phyloP scores from a whole-genome alignment of 148 eudicot species.

The Polygonum maritimum region DNA sequence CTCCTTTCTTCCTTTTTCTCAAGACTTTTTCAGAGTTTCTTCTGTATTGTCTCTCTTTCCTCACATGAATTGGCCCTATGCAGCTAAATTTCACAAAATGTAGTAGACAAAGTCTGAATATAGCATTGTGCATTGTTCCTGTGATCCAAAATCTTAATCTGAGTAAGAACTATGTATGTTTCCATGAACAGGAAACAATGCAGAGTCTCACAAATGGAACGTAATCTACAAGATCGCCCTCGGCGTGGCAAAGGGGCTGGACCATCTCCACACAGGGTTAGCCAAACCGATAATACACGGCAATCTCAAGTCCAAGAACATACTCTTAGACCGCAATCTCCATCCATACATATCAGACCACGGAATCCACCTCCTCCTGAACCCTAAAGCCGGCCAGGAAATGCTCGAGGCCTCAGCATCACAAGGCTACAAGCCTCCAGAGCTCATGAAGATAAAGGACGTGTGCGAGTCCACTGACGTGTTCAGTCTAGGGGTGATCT shows the following conservation, averaged over 20 bases:
- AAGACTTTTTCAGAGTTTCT: not conserved
- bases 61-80: not conserved
- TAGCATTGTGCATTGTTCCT: too few relatives aligned
- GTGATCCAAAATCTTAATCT: too few relatives aligned
- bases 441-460: conserved; percentile 77
- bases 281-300: conserved; percentile 73
- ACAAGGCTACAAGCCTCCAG: conserved; percentile 88
- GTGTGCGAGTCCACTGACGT: conserved; percentile 54
- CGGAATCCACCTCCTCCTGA: conserved; percentile 63
- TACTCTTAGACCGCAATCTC: conserved; percentile 39
- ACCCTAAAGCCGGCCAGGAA: conserved; percentile 68
- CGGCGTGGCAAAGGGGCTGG: conserved; percentile 63
- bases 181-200: conserved; percentile 49
- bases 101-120: too few relatives aligned
- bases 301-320: conserved; percentile 75
- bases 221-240: conserved; percentile 46
- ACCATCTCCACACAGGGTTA: conserved; percentile 61
- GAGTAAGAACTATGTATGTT: not conserved
- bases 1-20: not conserved
- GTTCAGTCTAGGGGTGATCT: conserved; percentile 72
- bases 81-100: too few relatives aligned
- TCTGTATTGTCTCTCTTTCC: not conserved
- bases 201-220: conserved; percentile 62
- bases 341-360: conserved; percentile 60
- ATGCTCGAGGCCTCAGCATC: conserved; percentile 66